These are phyloP conservation scores for Gastrolobium bilobum DNA, from an alignment of 306 rosid genomes.

Conservation along the genomic window DNA sequence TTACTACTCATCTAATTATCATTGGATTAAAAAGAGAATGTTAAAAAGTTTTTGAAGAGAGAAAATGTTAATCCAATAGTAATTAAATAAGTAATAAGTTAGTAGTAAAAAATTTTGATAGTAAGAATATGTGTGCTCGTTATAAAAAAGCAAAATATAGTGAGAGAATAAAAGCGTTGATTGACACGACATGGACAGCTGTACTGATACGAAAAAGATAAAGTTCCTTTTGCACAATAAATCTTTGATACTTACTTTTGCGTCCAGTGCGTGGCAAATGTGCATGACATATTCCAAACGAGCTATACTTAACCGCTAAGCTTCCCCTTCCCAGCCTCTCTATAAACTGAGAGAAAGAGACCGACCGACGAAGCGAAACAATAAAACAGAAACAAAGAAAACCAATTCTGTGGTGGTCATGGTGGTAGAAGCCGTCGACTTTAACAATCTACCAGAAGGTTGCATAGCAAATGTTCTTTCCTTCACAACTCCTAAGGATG, in stretches of 20 bases:
- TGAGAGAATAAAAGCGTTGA: neutral
- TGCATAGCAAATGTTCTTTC: conserved; percentile 76
- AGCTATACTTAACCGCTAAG: conserved; percentile 48
- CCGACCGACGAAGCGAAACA: no score
- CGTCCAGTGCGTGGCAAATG: conserved; percentile 23
- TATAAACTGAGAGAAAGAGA: no score
- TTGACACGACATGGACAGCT: conserved; percentile 23
- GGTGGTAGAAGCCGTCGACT: conserved; percentile 17
- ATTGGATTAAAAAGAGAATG: no score
- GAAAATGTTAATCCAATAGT: no score
- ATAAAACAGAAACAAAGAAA: no score
- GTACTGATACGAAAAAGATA: conserved; percentile 12
- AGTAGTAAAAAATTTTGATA: no score
- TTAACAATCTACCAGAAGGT: conserved; percentile 67
- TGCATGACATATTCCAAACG: neutral
- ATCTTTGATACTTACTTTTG: conserved; percentile 11
- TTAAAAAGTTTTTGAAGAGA: no score
- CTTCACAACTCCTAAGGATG: conserved; percentile 75
- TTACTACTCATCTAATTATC: no score
- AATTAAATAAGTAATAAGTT: no score
- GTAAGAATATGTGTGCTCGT: no score
- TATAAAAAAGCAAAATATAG: neutral
- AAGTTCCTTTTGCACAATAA: conserved; percentile 18
- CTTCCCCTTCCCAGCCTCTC: conserved; percentile 8
- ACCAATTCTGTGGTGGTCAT: neutral